These are phyloP conservation scores for Cytospora mali DNA, from an alignment of 2,329 filamentous ascomycete genomes.

Conservation along the genomic window DNA sequence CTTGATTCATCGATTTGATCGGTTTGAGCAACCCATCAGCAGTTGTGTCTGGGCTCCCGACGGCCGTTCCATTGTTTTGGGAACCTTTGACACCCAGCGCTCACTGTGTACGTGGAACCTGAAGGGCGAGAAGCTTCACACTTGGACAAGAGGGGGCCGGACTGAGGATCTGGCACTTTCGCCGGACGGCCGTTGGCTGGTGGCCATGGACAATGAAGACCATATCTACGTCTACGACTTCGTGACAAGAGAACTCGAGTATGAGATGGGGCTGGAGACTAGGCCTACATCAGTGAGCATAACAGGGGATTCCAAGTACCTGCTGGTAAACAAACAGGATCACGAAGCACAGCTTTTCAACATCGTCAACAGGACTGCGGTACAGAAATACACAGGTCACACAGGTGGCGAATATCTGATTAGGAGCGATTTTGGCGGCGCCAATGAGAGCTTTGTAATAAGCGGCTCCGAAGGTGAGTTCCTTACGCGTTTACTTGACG, in stretches of 20 bases:
- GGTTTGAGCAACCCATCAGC: slow-evolving; percentile 83
- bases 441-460: slow-evolving; percentile 87
- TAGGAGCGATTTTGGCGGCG: slow-evolving; percentile 81
- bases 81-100: slow-evolving; percentile 68
- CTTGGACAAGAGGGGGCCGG: slow-evolving; percentile 71
- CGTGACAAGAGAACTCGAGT: slow-evolving; percentile 71
- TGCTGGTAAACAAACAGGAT: slow-evolving; percentile 81
- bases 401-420: slow-evolving; percentile 78
- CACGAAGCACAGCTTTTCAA: slow-evolving; percentile 80
- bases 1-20: slow-evolving; percentile 64
- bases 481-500: too few relatives aligned
- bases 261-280: slow-evolving; percentile 67
- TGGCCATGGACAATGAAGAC: slow-evolving; percentile 72
- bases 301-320: slow-evolving; percentile 75
- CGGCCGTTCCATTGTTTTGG: slow-evolving; percentile 76
- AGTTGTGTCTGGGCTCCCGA: slow-evolving; percentile 88
- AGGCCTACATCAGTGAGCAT: slow-evolving; percentile 80
- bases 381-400: slow-evolving; percentile 76
- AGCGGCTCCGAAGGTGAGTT: slow-evolving; percentile 84
- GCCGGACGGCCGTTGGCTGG: slow-evolving; percentile 75
- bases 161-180: slow-evolving; percentile 87
- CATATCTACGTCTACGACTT: slow-evolving; percentile 84
- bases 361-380: slow-evolving; percentile 69
- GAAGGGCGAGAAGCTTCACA: slow-evolving; percentile 61
- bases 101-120: slow-evolving; percentile 74